Conservation (phyloP, 1,284 basidiomycete genomes). For the Heterobasidion annosum region DNA sequence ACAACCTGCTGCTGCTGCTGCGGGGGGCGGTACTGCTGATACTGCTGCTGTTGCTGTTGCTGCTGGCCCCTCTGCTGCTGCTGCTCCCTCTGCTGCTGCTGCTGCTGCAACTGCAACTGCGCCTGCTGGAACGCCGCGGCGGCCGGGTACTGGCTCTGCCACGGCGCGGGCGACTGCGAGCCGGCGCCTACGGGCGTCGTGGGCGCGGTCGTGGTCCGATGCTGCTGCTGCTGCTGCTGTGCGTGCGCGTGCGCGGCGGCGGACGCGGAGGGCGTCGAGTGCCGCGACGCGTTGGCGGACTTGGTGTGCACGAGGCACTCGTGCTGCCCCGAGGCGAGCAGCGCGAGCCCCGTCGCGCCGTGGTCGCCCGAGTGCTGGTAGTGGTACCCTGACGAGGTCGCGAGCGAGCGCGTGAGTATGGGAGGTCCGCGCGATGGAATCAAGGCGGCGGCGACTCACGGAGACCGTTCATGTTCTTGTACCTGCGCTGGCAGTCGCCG, state of each 20-base stretch:
- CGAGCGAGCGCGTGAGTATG: constrained; percentile 1
- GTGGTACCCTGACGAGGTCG: constrained; percentile 63
- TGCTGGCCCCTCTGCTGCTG: constrained; percentile 12
- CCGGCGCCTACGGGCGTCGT: not conserved
- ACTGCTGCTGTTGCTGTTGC: not conserved
- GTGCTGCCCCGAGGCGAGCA: constrained; percentile 82
- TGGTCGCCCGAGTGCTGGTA: constrained; percentile 97
- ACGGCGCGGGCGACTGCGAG: not conserved
- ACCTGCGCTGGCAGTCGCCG: constrained; percentile 86
- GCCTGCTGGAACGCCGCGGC: constrained; percentile 21
- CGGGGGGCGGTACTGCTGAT: not conserved
- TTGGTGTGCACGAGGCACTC: constrained; percentile 34
- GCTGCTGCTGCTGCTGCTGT: not conserved
- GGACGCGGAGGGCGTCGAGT: constrained; percentile 5
- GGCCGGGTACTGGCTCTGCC: constrained; percentile 15
- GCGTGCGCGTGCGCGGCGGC: not conserved
- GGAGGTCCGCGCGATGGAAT: no score
- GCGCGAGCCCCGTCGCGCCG: constrained; percentile 76
- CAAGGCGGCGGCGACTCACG: constrained; percentile 32
- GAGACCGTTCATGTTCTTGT: constrained; percentile 98
- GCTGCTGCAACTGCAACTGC: constrained; percentile 18
- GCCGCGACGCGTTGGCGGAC: constrained; percentile 4
- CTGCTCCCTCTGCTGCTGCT: constrained; percentile 12
- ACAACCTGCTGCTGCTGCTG: not conserved
- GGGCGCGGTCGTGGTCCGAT: not conserved